phyloP scores from a whole-genome alignment of 1,139 yeast genomes.

The Candida freyschussii region DNA sequence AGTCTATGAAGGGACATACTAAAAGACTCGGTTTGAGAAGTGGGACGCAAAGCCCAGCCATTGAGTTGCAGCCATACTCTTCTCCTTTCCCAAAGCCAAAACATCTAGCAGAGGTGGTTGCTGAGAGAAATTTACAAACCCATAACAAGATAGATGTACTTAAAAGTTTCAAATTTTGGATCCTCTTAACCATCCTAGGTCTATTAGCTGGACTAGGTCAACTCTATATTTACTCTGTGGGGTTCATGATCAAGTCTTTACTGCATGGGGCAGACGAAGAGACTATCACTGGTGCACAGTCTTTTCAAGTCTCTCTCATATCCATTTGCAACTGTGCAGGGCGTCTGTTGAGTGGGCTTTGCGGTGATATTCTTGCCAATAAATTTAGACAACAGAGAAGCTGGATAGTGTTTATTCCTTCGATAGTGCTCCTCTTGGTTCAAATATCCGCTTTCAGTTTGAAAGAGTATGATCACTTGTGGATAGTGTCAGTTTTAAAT shows the following conservation, averaged over 20 bases:
- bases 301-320: constrained; percentile 50
- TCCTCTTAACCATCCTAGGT: constrained; percentile 42
- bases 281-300: constrained; percentile 40
- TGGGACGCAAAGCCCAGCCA: constrained; percentile 10
- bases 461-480: constrained; percentile 30
- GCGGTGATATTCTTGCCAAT: constrained; percentile 47
- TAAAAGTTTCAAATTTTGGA: constrained; percentile 42
- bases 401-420: constrained; percentile 44
- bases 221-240: constrained; percentile 59
- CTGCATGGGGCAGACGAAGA: constrained; percentile 26
- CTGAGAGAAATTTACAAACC: constrained; percentile 13
- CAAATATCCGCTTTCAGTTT: constrained; percentile 39
- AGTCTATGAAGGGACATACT: constrained; percentile 5
- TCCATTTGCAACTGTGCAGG: constrained; percentile 54
- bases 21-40: constrained; percentile 3
- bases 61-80: constrained; percentile 14
- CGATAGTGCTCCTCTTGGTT: constrained; percentile 28
- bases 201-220: constrained; percentile 54
- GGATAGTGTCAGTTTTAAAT: constrained; percentile 38
- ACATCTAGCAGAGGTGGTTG: constrained; percentile 10
- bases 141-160: constrained; percentile 27
- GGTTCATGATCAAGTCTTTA: constrained; percentile 54
- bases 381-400: constrained; percentile 40
- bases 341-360: constrained; percentile 45
- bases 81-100: constrained; percentile 6